Evolutionary conservation across 2,329 filamentous ascomycete genomes (phyloP), one percentile per base, ranked within the genome.

Genomic region (Aspergillus sp.): DNA sequence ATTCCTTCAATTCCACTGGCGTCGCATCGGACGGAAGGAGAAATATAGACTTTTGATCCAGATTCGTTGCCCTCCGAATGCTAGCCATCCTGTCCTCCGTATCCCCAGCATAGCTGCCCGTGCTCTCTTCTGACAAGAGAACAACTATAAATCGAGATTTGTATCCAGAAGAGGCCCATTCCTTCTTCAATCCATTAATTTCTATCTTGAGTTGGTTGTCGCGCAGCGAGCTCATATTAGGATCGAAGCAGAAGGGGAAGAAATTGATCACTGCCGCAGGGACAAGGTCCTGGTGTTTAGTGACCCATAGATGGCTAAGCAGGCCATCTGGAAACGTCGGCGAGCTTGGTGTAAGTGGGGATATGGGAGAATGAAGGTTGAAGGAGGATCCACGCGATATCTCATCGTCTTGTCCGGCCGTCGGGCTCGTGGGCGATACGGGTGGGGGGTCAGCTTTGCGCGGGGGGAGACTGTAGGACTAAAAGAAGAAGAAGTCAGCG

Each of bases 161-260:
- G 78, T 92, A 93, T 48, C 81, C 82, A 23, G 82, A 81, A 5
- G 74, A 68, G 23, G 71, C 63, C 66, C 97, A 82, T 17, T 88
- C 84, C 38, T 83, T 85, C 68, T 90, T 92, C 63, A 94, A 81
- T 30, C 85, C 85, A 74, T 89, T 92, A 70, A 99, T 92, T 69
- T 97, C 92, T 7, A 87, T 87, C 74, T 96, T 96, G 47, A 97
- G 82, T 71, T 91, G 88, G 73, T 95, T 95, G 73, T 98, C 94
- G 65, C 90, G 85, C n/a, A 92, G 78, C 5, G 88, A 91, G 57
- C 89, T 88, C 60, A 89, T 85, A n/a, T 86, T 89, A 0, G 87
- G 81, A 69, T 96, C 90, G 21, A 88, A 85, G 4, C 85, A 87
- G 59, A 97, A 85, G 38, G 85, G 84, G 72, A 96, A 96, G 78